Evolutionary conservation across 805 yeast genomes (phyloP), one percentile per base, ranked within the genome.

Genomic region (Hyphopichia homilentoma): DNA sequence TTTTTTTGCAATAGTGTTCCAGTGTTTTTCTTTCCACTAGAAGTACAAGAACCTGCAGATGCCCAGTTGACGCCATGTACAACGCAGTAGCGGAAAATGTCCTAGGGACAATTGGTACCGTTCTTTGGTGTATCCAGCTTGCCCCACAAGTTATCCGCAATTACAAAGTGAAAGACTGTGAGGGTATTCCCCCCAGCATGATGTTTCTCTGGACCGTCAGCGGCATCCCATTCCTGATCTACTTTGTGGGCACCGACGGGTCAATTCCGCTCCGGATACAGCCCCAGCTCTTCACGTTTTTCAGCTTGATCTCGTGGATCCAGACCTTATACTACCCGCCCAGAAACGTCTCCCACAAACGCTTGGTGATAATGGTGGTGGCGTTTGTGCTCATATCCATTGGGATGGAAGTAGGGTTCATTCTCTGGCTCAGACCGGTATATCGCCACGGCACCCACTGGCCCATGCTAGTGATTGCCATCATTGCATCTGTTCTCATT

Each of bases 71-170:
- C n/a, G 21, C 8, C 11, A 54, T 59, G 63, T 29, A 35, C 13
- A 59, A 54, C 34, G 45, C 43, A 12, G 65, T 70, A 7, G 86
- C 85, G 1, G 73, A 84, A 12, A 84, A 83, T 30, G 87, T 81
- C 5, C 67, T 87, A 34, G 96, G 87, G 2, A 88, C 96, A 8
- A 68, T 85, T 2, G 97, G 96, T 5, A 90, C 97, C 0, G 78
- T 89, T 2, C 71, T 84, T 36, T 90, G 97, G 97, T 89, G 97
- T 56, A 64, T 89, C 42, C 97, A 90, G 59, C 63, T 90, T 42
- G 68, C 88, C 1, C 97, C 97, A 2, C 97, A 85, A 42, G 80
- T 89, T 28, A 66, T 77, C 36, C 68, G 78, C 52, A 89, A 90
- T 52, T 88, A 74, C 61, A 68, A 69, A 36, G 72, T 73, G 6